phyloP scores from a whole-genome alignment of 169 alveolate species.

The Plasmodium gonderi region DNA sequence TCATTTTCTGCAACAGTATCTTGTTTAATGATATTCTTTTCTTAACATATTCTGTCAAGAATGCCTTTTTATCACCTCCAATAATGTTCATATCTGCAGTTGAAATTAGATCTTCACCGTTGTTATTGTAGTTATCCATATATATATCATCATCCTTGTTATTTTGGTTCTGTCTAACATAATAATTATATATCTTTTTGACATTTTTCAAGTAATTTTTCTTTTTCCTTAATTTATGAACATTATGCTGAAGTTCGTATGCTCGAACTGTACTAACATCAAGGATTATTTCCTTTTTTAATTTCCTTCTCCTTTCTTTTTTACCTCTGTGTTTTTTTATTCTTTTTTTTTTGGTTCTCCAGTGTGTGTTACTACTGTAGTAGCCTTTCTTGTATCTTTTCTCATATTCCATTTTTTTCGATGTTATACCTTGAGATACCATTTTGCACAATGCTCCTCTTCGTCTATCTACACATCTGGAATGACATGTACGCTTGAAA shows the following conservation, averaged over 20 bases:
- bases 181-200: slow-evolving; percentile 9
- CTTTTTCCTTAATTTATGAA: slow-evolving; percentile 10
- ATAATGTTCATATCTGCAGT: background rate
- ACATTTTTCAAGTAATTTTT: slow-evolving; percentile 57
- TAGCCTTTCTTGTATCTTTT: background rate
- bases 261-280: slow-evolving; percentile 27
- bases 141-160: background rate
- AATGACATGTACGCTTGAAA: no score
- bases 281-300: background rate
- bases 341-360: background rate
- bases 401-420: background rate
- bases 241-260: background rate
- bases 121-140: background rate
- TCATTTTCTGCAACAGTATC: background rate
- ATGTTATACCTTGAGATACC: background rate
- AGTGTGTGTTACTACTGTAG: no score
- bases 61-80: slow-evolving; percentile 11
- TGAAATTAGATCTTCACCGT: background rate
- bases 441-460: background rate
- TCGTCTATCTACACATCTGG: no score
- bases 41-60: slow-evolving; percentile 14
- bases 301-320: background rate
- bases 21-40: slow-evolving; percentile 51
- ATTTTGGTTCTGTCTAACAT: background rate
- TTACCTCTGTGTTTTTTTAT: background rate